A percentile compares a stretch with the other conserved stretches of the same genome.
Conservation (phyloP, 257 asterid species). For the Solanum lycopersicoides region DNA sequence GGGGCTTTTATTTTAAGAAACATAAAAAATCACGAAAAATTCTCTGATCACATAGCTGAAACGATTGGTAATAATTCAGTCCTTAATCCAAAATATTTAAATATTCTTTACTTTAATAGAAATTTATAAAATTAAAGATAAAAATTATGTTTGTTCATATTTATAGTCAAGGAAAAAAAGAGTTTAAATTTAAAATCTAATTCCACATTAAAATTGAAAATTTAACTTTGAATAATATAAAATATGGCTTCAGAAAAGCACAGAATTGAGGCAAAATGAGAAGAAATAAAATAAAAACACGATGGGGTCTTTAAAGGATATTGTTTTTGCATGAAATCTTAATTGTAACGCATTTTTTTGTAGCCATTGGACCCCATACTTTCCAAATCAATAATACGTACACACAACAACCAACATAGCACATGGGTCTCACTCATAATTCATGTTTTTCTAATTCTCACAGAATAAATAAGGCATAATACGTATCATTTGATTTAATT, state of each 20-base stretch:
- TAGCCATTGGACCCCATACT: not conserved
- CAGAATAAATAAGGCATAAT: too few species aligned
- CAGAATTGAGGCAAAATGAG: not conserved
- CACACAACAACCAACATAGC: conserved; percentile 1
- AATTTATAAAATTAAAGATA: not conserved
- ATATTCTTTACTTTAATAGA: not conserved
- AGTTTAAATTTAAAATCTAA: not conserved
- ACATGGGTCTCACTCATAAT: not conserved
- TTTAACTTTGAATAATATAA: too few species aligned
- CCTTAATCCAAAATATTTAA: not conserved
- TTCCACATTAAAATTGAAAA: not conserved
- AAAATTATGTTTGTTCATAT: not conserved
- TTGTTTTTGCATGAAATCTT: not conserved
- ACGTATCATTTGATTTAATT: too few species aligned
- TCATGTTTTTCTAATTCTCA: not conserved
- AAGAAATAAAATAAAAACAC: not conserved
- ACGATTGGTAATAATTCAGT: not conserved
- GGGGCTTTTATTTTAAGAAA: not conserved
- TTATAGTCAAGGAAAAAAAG: not conserved
- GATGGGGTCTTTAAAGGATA: not conserved
- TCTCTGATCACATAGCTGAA: not conserved
- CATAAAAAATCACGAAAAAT: not conserved
- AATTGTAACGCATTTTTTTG: not conserved
- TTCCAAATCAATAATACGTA: not conserved
- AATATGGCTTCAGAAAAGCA: not conserved